A percentile compares a stretch with the other conserved stretches of the same genome.
phyloP scores from a whole-genome alignment of 2,329 filamentous ascomycete species.

The Sarocladiaceae sp. region DNA sequence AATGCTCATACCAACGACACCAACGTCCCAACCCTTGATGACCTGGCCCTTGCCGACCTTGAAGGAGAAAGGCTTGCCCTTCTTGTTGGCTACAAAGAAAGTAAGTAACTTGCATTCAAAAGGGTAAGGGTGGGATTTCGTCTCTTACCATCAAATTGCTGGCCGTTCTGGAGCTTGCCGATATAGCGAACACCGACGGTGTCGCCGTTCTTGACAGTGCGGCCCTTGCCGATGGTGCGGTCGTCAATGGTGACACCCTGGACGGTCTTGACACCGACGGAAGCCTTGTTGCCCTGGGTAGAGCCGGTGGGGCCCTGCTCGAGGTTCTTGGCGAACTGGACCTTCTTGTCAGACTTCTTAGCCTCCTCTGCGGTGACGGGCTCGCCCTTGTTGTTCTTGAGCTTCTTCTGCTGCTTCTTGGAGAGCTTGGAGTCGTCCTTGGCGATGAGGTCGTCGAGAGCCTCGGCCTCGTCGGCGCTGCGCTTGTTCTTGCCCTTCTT shows the following conservation, averaged over 20 bases:
- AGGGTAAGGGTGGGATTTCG: constrained; percentile 37
- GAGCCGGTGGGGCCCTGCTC: constrained; percentile 89
- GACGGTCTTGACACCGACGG: constrained; percentile 68
- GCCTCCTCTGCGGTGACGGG: constrained; percentile 58
- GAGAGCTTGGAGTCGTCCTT: constrained; percentile 77
- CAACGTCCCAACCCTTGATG: constrained; percentile 98
- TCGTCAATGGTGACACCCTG: constrained; percentile 91
- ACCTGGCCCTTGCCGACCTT: constrained; percentile 92
- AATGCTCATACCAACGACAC: constrained; percentile 83
- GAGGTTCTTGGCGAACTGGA: constrained; percentile 97
- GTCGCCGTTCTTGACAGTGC: constrained; percentile 82
- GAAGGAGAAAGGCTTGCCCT: constrained; percentile 95
- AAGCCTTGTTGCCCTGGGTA: constrained; percentile 37
- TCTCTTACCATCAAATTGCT: constrained; percentile 83
- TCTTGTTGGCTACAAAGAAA: constrained; percentile 75
- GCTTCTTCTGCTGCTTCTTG: constrained; percentile 98
- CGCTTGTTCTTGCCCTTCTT: constrained; percentile 93
- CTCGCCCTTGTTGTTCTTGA: constrained; percentile 97
- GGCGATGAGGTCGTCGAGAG: constrained; percentile 78
- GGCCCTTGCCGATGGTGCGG: constrained; percentile 83
- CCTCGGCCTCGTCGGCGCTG: constrained; percentile 65
- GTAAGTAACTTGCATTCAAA: constrained; percentile 16
- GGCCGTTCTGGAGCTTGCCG: constrained; percentile 89
- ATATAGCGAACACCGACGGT: constrained; percentile 95
- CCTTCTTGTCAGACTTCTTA: constrained; percentile 78